Evolutionary conservation across 2,329 filamentous ascomycete genomes (phyloP).

Genomic region (Arthrobotrys pseudoclavata): DNA sequence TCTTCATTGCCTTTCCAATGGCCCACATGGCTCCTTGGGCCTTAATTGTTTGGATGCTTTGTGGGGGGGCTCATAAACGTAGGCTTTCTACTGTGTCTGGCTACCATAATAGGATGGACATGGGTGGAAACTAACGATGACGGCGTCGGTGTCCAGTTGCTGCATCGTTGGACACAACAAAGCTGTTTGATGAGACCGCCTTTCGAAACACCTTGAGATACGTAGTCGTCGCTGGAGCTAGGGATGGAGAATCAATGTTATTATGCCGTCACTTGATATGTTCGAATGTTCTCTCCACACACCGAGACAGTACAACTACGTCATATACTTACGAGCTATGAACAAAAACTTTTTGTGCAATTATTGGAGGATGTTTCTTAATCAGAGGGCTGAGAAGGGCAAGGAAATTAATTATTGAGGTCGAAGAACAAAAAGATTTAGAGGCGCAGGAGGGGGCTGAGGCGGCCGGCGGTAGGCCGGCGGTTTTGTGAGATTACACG

Average conservation of each 20-base stretch:
- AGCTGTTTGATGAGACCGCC: background rate
- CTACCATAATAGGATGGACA: background rate
- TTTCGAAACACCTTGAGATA: slow-evolving; percentile 6
- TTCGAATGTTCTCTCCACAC: no score
- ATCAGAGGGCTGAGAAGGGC: slow-evolving; percentile 8
- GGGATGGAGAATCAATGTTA: slow-evolving; percentile 35
- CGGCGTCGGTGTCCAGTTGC: background rate
- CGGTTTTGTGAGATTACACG: background rate
- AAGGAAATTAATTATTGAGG: background rate
- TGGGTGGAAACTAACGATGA: background rate
- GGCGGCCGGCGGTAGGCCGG: background rate
- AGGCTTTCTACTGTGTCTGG: background rate
- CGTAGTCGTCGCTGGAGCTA: background rate
- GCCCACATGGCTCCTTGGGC: slow-evolving; percentile 47
- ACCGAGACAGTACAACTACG: background rate
- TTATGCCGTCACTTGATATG: slow-evolving; percentile 39
- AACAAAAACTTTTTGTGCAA: slow-evolving; percentile 22
- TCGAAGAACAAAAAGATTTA: background rate
- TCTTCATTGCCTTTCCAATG: slow-evolving; percentile 37
- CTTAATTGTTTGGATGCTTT: slow-evolving; percentile 16
- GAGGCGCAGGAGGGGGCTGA: slow-evolving; percentile 1
- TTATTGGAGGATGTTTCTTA: slow-evolving; percentile 31
- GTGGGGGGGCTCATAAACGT: slow-evolving; percentile 18
- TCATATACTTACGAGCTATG: background rate
- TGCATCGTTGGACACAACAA: slow-evolving; percentile 9